Percentiles rank a stretch among this genome's conserved stretches.
Evolutionary conservation across 1,139 yeast species (phyloP).

Genomic region (Blastobotrys elegans): DNA sequence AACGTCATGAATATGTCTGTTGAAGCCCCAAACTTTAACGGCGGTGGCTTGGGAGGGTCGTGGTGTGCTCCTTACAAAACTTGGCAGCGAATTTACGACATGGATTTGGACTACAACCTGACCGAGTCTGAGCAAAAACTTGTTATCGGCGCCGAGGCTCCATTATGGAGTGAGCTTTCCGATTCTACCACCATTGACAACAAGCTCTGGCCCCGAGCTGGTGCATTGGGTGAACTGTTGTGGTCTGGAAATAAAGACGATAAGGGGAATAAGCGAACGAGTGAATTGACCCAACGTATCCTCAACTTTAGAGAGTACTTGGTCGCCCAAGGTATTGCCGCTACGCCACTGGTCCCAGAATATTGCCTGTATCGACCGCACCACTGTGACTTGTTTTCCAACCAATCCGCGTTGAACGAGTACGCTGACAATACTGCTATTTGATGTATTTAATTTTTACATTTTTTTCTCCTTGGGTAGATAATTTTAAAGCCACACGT

Average conservation of each 20-base stretch:
- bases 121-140: slow-evolving; percentile 36
- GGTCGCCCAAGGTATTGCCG: slow-evolving; percentile 39
- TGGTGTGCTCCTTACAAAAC: slow-evolving; percentile 51
- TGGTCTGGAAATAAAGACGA: slow-evolving; percentile 45
- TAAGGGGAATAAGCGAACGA: slow-evolving; percentile 35
- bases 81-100: slow-evolving; percentile 45
- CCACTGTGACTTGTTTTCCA: slow-evolving; percentile 33
- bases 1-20: slow-evolving; percentile 28
- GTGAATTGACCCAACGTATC: slow-evolving; percentile 40
- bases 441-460: neutral
- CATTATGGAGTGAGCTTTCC: slow-evolving; percentile 45
- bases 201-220: slow-evolving; percentile 47
- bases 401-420: slow-evolving; percentile 9
- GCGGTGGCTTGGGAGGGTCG: slow-evolving; percentile 39
- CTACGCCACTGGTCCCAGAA: slow-evolving; percentile 42
- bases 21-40: slow-evolving; percentile 30
- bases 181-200: slow-evolving; percentile 39
- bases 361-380: slow-evolving; percentile 42
- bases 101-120: slow-evolving; percentile 38
- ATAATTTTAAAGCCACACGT: neutral
- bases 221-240: slow-evolving; percentile 44
- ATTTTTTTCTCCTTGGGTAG: neutral
- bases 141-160: slow-evolving; percentile 44
- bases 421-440: neutral
- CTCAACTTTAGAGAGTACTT: slow-evolving; percentile 44